A percentile compares a stretch with the other conserved stretches of the same genome.
These are phyloP conservation scores for Ormosia emarginata DNA, from an alignment of 306 rosid species.

Conservation along the genomic window DNA sequence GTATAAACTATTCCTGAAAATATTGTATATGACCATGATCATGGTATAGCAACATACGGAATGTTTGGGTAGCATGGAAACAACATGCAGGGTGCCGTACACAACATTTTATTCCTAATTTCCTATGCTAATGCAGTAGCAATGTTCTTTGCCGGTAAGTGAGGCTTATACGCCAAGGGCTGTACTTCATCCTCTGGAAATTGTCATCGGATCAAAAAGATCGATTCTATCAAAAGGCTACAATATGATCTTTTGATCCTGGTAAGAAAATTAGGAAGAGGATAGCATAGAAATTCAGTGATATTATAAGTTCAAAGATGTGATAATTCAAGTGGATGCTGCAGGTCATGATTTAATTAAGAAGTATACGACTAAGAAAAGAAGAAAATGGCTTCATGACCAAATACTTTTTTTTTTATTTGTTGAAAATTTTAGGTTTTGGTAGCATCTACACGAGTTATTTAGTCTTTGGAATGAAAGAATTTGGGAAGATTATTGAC, in stretches of 20 bases:
- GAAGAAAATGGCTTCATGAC: background rate
- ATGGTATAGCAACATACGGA: background rate
- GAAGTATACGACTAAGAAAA: background rate
- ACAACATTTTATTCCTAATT: background rate
- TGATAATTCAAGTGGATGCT: background rate
- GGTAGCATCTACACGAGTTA: background rate
- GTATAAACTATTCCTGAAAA: background rate
- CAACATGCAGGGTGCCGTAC: background rate
- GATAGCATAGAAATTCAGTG: background rate
- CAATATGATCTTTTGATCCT: too few species aligned
- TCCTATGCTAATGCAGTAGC: background rate
- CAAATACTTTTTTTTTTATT: too few species aligned
- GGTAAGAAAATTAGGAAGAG: background rate
- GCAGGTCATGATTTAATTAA: background rate
- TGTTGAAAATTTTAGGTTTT: background rate
- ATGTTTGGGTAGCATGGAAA: slow-evolving; percentile 14
- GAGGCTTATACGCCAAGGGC: background rate
- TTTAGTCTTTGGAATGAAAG: too few species aligned
- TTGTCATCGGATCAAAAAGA: background rate
- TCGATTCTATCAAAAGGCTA: background rate
- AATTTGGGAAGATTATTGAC: too few species aligned
- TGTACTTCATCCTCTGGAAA: background rate
- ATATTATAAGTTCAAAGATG: too few species aligned
- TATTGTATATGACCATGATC: background rate
- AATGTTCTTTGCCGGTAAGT: background rate